Base-by-base conservation (phyloP, 2,329 filamentous ascomycete genomes). In the Myrmaecium sp. region DNA sequence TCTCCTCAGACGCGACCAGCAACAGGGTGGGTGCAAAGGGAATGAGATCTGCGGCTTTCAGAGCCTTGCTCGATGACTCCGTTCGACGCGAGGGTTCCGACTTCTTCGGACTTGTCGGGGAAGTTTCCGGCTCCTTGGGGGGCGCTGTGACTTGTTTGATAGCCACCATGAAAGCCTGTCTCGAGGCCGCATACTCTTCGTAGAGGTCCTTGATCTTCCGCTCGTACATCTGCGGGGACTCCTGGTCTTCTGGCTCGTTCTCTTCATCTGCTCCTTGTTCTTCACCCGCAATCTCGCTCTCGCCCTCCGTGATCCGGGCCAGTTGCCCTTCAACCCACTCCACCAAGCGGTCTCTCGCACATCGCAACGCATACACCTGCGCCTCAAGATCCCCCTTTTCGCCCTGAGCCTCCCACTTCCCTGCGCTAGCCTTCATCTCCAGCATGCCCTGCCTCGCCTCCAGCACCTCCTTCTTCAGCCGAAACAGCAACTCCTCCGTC, bases 261-360 rank as follows among this genome's bases (percentile, higher is more conserved):
- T n/a, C 22, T 13, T 17, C 6, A 18, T 17, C 18, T 3, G 12
- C 25, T 21, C 23, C 25, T 33, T 25, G 8, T 39, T 40, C 23
- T 50, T 48, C 24, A 46, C 32, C 2, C 46, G 46, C 3, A 44
- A 49, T 6, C 2, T 45, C 37, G 3, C 41, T 46, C 13, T 52
- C 47, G 6, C 25, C 33, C 33, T 53, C 50, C 18, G 46, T 42
- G 32, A 55, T 36, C 34, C 53, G 56, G 11, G 54, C 47, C 23
- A 66, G 36, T 22, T 61, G 59, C 21, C 52, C 50, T 36, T 66
- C 60, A 5, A 65, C 51, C 62, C 62, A 66, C 23, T 54, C 46
- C 4, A 64, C 51, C 22, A 66, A 43, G 31, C 62, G 58, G 30
- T 62, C 51, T 23, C 60, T 51, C 8, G 58, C 60, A 19, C 44